Evolutionary conservation across 2,329 filamentous ascomycete species (phyloP).

Genomic region (Dothistroma septosporum): DNA sequence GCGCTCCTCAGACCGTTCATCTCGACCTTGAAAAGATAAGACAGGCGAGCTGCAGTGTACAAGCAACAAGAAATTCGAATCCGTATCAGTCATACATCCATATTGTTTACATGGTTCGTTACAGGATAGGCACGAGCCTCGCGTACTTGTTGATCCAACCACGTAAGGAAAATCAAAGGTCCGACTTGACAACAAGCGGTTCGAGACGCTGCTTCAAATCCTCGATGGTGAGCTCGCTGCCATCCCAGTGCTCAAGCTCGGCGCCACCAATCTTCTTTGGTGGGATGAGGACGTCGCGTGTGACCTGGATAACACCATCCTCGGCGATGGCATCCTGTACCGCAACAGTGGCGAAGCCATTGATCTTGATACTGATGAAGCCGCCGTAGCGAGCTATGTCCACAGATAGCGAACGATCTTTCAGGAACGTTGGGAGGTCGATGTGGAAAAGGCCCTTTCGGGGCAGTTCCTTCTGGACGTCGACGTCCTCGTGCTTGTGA

Average conservation of each 20-base stretch:
- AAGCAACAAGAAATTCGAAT: no score
- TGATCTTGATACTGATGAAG: slow-evolving; percentile 68
- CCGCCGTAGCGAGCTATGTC: slow-evolving; percentile 67
- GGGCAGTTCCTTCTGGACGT: slow-evolving; percentile 29
- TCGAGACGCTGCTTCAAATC: slow-evolving; percentile 56
- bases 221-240: slow-evolving; percentile 55
- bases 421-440: slow-evolving; percentile 69
- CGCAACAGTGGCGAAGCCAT: slow-evolving; percentile 63
- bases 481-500: slow-evolving; percentile 16
- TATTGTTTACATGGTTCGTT: no score
- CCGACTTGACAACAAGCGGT: slow-evolving; percentile 40
- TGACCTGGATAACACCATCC: slow-evolving; percentile 79
- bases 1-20: no score
- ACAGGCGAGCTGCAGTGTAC: no score
- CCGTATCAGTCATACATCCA: no score
- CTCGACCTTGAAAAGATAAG: no score
- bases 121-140: no score
- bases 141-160: background rate
- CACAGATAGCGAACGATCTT: slow-evolving; percentile 62
- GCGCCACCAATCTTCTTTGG: slow-evolving; percentile 53
- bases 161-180: slow-evolving; percentile 20
- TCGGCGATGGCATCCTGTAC: slow-evolving; percentile 67
- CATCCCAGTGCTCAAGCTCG: slow-evolving; percentile 39
- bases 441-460: slow-evolving; percentile 56
- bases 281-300: slow-evolving; percentile 70